phyloP scores from a whole-genome alignment of 805 yeast species.

The Tanozyma kutaoensis region DNA sequence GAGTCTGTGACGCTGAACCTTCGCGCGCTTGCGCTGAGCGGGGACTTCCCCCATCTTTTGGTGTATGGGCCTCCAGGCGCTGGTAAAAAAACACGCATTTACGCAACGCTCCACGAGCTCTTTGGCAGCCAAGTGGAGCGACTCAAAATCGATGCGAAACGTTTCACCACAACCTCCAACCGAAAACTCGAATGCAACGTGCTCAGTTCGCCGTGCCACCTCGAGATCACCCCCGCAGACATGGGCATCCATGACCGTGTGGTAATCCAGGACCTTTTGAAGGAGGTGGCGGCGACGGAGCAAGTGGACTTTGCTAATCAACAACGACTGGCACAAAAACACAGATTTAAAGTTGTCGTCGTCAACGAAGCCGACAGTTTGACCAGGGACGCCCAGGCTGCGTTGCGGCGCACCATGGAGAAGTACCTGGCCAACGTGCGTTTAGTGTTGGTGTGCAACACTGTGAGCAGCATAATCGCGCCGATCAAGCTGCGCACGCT shows the following conservation, averaged over 20 bases:
- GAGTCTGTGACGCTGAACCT: slow-evolving; percentile 49
- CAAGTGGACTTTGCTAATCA: slow-evolving; percentile 69
- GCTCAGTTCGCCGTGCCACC: slow-evolving; percentile 80
- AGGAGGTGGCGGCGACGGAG: slow-evolving; percentile 90
- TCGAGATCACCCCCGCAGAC: slow-evolving; percentile 94
- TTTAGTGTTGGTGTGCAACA: slow-evolving; percentile 70
- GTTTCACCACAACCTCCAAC: slow-evolving; percentile 60
- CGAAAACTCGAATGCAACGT: slow-evolving; percentile 84
- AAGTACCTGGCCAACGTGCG: slow-evolving; percentile 83
- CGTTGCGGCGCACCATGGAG: slow-evolving; percentile 91
- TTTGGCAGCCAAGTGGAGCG: slow-evolving; percentile 77
- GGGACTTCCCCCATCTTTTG: slow-evolving; percentile 86
- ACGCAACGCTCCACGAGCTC: slow-evolving; percentile 64
- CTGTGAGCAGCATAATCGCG: slow-evolving; percentile 82
- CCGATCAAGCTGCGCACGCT: slow-evolving; percentile 93
- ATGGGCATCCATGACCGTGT: slow-evolving; percentile 93
- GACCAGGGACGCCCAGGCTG: slow-evolving; percentile 91
- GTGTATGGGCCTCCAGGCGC: slow-evolving; percentile 95
- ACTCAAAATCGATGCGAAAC: slow-evolving; percentile 75
- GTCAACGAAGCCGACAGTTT: slow-evolving; percentile 87
- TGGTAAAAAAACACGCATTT: slow-evolving; percentile 89
- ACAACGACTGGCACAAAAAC: slow-evolving; percentile 21
- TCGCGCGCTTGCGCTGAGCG: slow-evolving; percentile 45
- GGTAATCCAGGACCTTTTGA: slow-evolving; percentile 85
- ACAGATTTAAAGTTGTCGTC: slow-evolving; percentile 66